Conservation (phyloP, 352 stramenopile species). For the Phytophthora fragariae region DNA sequence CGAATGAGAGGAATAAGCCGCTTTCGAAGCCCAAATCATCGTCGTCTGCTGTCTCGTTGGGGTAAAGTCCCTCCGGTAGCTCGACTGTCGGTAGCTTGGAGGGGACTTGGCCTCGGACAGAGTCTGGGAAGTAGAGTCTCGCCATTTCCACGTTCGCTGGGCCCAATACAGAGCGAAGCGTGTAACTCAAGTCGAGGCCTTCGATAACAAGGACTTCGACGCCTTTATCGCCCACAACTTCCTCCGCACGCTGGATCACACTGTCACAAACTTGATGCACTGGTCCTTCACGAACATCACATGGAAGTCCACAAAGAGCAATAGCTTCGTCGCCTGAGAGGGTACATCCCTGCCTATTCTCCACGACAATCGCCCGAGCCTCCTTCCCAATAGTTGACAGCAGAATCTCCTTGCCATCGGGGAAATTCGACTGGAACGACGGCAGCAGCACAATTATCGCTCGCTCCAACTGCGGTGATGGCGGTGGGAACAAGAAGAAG, state of each 20-base stretch:
- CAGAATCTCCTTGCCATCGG: constrained; percentile 35
- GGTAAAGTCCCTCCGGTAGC: constrained; percentile 26
- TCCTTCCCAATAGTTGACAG: constrained; percentile 39
- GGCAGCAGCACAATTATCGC: constrained; percentile 54
- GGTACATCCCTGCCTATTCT: constrained; percentile 6
- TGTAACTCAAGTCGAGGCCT: constrained; percentile 49
- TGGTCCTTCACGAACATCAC: constrained; percentile 3
- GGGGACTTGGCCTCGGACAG: constrained; percentile 47
- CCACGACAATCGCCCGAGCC: constrained; percentile 37
- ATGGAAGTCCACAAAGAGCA: constrained; percentile 28
- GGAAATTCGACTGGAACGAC: constrained; percentile 38
- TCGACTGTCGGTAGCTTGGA: constrained; percentile 28
- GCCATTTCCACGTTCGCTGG: constrained; percentile 43
- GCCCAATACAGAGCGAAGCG: constrained; percentile 49
- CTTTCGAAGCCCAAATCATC: constrained; percentile 49
- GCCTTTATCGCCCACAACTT: constrained; percentile 20
- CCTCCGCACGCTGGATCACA: constrained; percentile 18
- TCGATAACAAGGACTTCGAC: constrained; percentile 50
- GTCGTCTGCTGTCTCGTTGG: constrained; percentile 30
- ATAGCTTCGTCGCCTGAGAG: constrained; percentile 27
- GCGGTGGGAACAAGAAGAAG: constrained; percentile 63
- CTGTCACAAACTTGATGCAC: constrained; percentile 16
- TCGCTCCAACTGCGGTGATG: constrained; percentile 32
- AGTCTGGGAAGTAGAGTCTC: constrained; percentile 57
- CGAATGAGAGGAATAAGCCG: constrained; percentile 49